phyloP scores from a whole-genome alignment of 192 early-diverging fungal genomes.

The Umbelopsis isabellina region DNA sequence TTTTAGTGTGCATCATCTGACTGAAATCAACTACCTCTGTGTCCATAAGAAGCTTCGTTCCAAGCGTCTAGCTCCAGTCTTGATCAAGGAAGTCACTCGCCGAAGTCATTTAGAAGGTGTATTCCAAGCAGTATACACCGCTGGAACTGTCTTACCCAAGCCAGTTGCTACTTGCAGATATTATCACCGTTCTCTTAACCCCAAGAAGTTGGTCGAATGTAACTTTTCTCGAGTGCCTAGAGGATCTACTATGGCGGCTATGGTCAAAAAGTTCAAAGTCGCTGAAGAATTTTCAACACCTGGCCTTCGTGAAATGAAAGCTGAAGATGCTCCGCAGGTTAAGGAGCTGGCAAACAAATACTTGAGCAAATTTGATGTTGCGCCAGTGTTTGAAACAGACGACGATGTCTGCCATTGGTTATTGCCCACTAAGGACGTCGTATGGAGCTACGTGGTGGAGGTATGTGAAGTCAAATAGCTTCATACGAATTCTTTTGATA shows the following conservation, averaged over 20 bases:
- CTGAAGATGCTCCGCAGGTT: conserved; percentile 76
- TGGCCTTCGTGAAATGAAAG: conserved; percentile 81
- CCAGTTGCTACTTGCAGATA: conserved; percentile 86
- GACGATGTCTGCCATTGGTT: conserved; percentile 94
- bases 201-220: conserved; percentile 92
- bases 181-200: conserved; percentile 93
- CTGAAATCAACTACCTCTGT: conserved; percentile 98
- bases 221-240: conserved; percentile 85
- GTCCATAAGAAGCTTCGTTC: conserved; percentile 94
- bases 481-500: neutral
- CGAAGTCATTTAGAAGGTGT: conserved; percentile 88
- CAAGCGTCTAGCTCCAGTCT: conserved; percentile 92
- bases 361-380: conserved; percentile 65
- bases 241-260: conserved; percentile 72
- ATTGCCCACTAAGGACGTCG: conserved; percentile 78
- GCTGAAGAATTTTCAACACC: conserved; percentile 60
- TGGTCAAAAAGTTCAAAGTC: conserved; percentile 75
- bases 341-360: conserved; percentile 77
- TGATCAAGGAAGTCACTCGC: conserved; percentile 98
- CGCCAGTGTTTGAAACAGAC: conserved; percentile 73
- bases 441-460: conserved; percentile 96
- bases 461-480: conserved; percentile 31
- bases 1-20: conserved; percentile 64
- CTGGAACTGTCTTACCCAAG: conserved; percentile 88
- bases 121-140: conserved; percentile 99